Percentiles rank a stretch among this genome's conserved stretches.
phyloP scores from a whole-genome alignment of 192 early-diverging fungal genomes.

The Jimgerdemannia flammicorona region DNA sequence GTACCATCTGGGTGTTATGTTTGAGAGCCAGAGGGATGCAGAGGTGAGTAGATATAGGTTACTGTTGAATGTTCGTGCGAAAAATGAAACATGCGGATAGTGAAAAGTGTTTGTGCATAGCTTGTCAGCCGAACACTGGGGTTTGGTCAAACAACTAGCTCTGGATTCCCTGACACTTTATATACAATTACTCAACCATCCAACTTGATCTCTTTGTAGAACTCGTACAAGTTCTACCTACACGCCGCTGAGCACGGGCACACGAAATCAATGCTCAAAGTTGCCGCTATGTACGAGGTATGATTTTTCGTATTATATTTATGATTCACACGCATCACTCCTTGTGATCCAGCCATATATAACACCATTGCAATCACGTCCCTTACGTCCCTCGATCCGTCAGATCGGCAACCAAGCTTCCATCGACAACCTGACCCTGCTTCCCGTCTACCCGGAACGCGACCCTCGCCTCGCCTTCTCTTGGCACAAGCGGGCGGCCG shows the following conservation, averaged over 20 bases:
- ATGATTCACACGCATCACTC: not conserved
- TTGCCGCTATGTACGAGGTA: conserved; percentile 34
- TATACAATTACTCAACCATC: too few relatives aligned
- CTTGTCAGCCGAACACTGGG: too few relatives aligned
- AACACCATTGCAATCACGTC: too few relatives aligned
- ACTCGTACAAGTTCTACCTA: conserved; percentile 20
- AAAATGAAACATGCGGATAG: too few relatives aligned
- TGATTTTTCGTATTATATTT: conserved; percentile 3
- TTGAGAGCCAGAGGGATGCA: conserved; percentile 22
- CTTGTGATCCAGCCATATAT: not conserved
- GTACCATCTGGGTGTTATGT: conserved; percentile 26
- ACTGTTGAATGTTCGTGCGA: too few relatives aligned
- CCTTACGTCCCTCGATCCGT: not conserved
- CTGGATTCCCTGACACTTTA: too few relatives aligned
- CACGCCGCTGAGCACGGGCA: conserved; percentile 26
- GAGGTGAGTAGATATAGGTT: conserved; percentile 10
- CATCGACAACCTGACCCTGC: conserved; percentile 3
- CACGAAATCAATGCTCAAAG: conserved; percentile 31
- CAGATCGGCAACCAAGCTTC: conserved; percentile 10
- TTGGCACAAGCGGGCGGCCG: conserved; percentile 33
- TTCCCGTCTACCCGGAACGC: conserved; percentile 12
- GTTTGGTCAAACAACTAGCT: too few relatives aligned
- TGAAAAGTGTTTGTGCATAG: too few relatives aligned
- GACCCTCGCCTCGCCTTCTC: conserved; percentile 25
- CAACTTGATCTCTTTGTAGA: conserved; percentile 4